Evolutionary conservation across 371 early-diverging fungal genomes (phyloP).

Genomic region (Sporodiniella umbellata): DNA sequence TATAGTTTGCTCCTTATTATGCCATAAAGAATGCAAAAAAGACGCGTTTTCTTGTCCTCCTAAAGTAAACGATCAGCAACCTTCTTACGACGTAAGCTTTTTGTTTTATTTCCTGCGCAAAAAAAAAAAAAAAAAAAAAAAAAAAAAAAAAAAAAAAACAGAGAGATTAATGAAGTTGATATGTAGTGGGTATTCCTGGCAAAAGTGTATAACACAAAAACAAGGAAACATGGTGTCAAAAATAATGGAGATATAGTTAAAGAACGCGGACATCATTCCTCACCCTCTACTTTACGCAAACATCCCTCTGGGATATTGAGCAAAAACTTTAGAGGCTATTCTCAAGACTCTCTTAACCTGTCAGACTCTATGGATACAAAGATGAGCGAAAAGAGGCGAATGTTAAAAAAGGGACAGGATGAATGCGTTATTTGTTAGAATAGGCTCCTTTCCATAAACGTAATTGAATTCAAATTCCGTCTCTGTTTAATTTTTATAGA

Average conservation of each 20-base stretch:
- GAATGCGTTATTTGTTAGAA: conserved; percentile 5
- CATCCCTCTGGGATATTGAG: conserved; percentile 38
- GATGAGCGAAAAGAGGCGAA: not conserved
- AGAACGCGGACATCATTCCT: conserved; percentile 4
- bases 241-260: conserved; percentile 3
- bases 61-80: conserved; percentile 47
- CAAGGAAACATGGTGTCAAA: conserved; percentile 7
- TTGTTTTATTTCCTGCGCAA: too few species aligned
- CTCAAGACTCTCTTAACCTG: conserved; percentile 11
- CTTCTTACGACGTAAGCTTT: conserved; percentile 41
- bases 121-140: too few species aligned
- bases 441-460: not conserved
- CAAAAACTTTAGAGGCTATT: conserved; percentile 33
- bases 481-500: not conserved
- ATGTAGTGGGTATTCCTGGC: conserved; percentile 25
- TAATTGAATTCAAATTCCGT: not conserved
- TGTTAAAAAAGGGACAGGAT: conserved; percentile 6
- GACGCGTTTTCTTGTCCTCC: conserved; percentile 47
- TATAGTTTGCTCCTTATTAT: conserved; percentile 39
- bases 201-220: conserved; percentile 14
- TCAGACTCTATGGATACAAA: not conserved
- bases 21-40: conserved; percentile 38
- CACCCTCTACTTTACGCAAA: conserved; percentile 6
- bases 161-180: not conserved
- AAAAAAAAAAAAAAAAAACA: too few species aligned